Evolutionary conservation across 257 asterid genomes (phyloP).

Genomic region (Gardenia jasminoides): DNA sequence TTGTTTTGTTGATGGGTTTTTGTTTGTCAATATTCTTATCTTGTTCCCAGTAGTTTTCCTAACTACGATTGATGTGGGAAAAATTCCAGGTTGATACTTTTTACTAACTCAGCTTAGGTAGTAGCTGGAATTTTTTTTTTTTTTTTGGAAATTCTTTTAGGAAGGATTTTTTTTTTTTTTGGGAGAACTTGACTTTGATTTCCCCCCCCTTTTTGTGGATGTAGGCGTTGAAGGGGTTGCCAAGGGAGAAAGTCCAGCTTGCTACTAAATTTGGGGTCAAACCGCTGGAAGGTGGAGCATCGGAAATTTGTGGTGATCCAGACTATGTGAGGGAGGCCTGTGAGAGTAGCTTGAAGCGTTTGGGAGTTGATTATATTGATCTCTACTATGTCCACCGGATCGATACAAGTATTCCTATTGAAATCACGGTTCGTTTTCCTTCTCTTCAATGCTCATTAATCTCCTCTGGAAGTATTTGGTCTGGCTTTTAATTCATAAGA

Average conservation of each 20-base stretch:
- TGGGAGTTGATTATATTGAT: constrained; percentile 24
- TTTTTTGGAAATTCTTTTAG: not conserved
- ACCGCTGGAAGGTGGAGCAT: not conserved
- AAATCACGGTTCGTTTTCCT: constrained; percentile 18
- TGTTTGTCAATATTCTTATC: no score
- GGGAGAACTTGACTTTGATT: not conserved
- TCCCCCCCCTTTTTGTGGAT: not conserved
- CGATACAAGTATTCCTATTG: constrained; percentile 21
- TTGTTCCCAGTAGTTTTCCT: no score
- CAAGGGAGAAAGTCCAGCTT: constrained; percentile 14
- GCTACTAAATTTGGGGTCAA: constrained; percentile 12
- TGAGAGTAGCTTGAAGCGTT: constrained; percentile 28
- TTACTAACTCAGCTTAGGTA: not conserved
- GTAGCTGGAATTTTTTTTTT: no score
- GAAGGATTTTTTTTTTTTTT: not conserved
- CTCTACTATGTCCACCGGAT: constrained; percentile 27
- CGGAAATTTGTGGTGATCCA: constrained; percentile 12
- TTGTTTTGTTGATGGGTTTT: no score
- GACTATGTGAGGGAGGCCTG: constrained; percentile 20
- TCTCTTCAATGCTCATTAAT: no score
- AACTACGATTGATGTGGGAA: no score
- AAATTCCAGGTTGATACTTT: not conserved
- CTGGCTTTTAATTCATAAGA: no score
- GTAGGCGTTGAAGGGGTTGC: constrained; percentile 16
- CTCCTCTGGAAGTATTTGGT: no score